phyloP scores from a whole-genome alignment of 768 basidiomycete species.

The Mycena chlorophos region DNA sequence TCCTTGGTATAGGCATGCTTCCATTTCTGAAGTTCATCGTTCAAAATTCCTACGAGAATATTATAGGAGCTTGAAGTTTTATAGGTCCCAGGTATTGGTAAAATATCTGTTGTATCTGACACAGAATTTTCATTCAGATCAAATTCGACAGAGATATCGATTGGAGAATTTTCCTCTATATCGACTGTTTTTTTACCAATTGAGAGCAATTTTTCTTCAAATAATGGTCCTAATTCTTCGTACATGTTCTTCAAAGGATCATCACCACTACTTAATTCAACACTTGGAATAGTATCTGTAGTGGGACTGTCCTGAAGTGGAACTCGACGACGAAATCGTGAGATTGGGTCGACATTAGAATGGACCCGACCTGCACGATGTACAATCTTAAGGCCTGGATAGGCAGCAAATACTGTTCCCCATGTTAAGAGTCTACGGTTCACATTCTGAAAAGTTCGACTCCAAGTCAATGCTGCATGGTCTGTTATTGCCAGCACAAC shows the following conservation, averaged over 20 bases:
- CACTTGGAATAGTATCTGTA: background rate
- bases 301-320: slow-evolving; percentile 24
- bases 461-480: slow-evolving; percentile 39
- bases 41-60: background rate
- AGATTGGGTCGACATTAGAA: slow-evolving; percentile 43
- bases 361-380: slow-evolving; percentile 40
- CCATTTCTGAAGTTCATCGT: slow-evolving; percentile 2
- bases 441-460: slow-evolving; percentile 37
- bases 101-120: background rate
- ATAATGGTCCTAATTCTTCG: slow-evolving; percentile 24
- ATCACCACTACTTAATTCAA: slow-evolving; percentile 2
- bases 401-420: slow-evolving; percentile 38
- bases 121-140: background rate
- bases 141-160: background rate
- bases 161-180: slow-evolving; percentile 3
- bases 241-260: slow-evolving; percentile 28
- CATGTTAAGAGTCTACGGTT: slow-evolving; percentile 38
- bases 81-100: background rate
- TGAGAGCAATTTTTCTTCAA: slow-evolving; percentile 26
- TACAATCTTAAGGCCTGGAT: slow-evolving; percentile 35
- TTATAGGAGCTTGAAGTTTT: background rate
- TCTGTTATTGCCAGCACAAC: slow-evolving; percentile 30
- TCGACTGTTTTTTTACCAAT: slow-evolving; percentile 14
- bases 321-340: slow-evolving; percentile 27
- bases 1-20: background rate